Conservation (phyloP, 768 basidiomycete genomes). For the Tulasnella sp. region DNA sequence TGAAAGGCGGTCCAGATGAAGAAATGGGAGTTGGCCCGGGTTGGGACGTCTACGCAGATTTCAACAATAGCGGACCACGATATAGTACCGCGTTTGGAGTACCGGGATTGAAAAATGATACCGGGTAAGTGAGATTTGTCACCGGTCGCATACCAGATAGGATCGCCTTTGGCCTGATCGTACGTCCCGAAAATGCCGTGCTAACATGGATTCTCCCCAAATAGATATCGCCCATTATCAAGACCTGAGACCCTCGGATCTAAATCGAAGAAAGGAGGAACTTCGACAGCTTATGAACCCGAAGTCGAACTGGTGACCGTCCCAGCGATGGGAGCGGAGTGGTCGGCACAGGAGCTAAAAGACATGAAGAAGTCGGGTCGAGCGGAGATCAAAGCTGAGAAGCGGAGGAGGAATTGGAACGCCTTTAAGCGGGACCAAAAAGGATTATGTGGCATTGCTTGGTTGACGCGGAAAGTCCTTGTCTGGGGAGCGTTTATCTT, state of each 20-base stretch:
- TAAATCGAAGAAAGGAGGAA: not conserved
- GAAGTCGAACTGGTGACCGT: constrained; percentile 82
- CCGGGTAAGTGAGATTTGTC: constrained; percentile 8
- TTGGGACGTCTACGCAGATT: constrained; percentile 83
- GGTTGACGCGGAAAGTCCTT: constrained; percentile 60
- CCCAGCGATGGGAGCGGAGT: constrained; percentile 83
- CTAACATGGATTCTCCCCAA: not conserved
- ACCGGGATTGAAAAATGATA: constrained; percentile 25
- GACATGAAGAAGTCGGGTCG: constrained; percentile 63
- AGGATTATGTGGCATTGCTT: constrained; percentile 62
- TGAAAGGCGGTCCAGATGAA: constrained; percentile 22
- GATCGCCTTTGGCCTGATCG: not conserved
- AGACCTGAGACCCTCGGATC: constrained; percentile 4
- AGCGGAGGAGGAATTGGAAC: constrained; percentile 38
- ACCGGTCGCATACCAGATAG: not conserved
- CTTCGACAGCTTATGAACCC: constrained; percentile 27
- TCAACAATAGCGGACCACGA: constrained; percentile 73
- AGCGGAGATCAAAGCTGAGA: constrained; percentile 37
- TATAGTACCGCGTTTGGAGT: constrained; percentile 55
- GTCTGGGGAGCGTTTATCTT: constrained; percentile 43
- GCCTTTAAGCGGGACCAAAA: constrained; percentile 70
- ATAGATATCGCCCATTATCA: constrained; percentile 18
- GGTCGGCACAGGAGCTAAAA: constrained; percentile 67
- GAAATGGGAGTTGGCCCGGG: constrained; percentile 51
- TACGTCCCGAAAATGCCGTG: constrained; percentile 22